Conservation (phyloP, 2,329 filamentous ascomycete species). For the Bipolaris bicolor region DNA sequence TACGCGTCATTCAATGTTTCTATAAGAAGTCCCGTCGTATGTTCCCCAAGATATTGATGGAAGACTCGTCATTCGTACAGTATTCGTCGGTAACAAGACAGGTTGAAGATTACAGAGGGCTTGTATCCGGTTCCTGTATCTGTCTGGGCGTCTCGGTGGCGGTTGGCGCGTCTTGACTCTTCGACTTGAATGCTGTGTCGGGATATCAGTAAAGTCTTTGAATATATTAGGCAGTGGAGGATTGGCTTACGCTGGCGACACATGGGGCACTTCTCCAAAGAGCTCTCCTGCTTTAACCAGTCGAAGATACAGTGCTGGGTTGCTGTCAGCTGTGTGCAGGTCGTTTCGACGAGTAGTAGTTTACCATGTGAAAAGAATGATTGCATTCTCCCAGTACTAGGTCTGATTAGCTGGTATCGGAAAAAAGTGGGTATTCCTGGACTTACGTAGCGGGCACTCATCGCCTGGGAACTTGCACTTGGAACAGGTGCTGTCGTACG, state of each 20-base stretch:
- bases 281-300: constrained; percentile 95
- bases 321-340: constrained; percentile 14
- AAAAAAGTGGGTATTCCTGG: neutral
- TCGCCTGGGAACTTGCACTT: constrained; percentile 98
- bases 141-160: constrained; percentile 19
- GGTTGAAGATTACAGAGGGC: constrained; percentile 15
- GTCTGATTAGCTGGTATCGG: constrained; percentile 12
- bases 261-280: constrained; percentile 96
- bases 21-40: neutral
- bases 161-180: constrained; percentile 42
- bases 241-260: constrained; percentile 80
- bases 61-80: neutral
- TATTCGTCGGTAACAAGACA: neutral
- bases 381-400: constrained; percentile 94
- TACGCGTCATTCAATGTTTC: neutral
- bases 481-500: constrained; percentile 96
- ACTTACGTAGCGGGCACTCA: constrained; percentile 86
- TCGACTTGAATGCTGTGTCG: constrained; percentile 47
- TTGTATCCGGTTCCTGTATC: constrained; percentile 28
- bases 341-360: neutral
- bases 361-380: constrained; percentile 96
- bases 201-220: constrained; percentile 18
- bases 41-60: neutral
- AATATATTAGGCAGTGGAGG: neutral
- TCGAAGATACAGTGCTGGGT: constrained; percentile 87